Percentiles rank a stretch among this genome's conserved stretches.
Conservation (phyloP, 2,329 filamentous ascomycete genomes). For the Microdochium paspali region DNA sequence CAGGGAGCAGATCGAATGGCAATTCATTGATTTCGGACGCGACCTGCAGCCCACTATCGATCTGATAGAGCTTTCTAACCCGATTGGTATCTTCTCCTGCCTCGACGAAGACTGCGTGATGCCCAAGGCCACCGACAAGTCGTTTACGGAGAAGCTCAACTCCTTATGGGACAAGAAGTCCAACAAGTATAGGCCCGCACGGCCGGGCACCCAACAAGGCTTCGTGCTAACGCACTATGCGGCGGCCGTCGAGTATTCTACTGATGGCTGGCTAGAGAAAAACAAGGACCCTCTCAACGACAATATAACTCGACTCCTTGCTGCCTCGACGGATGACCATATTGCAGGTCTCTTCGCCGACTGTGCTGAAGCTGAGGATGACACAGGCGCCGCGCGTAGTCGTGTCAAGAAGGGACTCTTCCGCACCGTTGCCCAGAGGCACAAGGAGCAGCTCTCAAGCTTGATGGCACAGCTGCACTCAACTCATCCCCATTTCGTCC, state of each 20-base stretch:
- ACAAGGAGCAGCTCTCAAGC: constrained; percentile 97
- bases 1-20: constrained; percentile 96
- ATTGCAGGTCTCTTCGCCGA: constrained; percentile 79
- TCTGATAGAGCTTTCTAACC: constrained; percentile 89
- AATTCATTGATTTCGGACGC: constrained; percentile 97
- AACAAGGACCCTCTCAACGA: constrained; percentile 98
- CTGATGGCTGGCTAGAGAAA: constrained; percentile 92
- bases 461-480: constrained; percentile 91
- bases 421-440: constrained; percentile 88
- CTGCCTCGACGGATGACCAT: constrained; percentile 73
- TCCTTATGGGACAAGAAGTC: constrained; percentile 95
- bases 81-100: constrained; percentile 97
- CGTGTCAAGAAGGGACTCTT: constrained; percentile 96
- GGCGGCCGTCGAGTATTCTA: constrained; percentile 94
- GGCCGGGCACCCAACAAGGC: constrained; percentile 64
- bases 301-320: constrained; percentile 84
- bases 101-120: constrained; percentile 97
- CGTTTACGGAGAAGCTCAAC: constrained; percentile 97
- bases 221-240: constrained; percentile 97
- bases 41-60: constrained; percentile 97
- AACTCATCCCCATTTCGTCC: constrained; percentile 95
- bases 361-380: constrained; percentile 75
- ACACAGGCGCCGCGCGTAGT: constrained; percentile 55
- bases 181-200: constrained; percentile 80
- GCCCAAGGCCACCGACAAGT: constrained; percentile 96